phyloP scores from a whole-genome alignment of 768 basidiomycete genomes.

The Kwoniella europaea region DNA sequence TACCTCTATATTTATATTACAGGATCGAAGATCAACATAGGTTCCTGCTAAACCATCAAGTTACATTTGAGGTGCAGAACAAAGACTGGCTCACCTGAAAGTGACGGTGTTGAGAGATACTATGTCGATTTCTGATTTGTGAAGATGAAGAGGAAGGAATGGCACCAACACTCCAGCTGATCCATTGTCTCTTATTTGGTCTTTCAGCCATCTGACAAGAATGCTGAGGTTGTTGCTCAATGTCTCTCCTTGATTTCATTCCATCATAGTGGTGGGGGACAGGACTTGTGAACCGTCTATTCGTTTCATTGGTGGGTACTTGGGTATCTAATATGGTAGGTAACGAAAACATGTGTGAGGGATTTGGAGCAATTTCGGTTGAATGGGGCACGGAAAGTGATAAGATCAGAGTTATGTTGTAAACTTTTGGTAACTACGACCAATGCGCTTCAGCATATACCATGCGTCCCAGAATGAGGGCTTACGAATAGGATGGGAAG shows the following conservation, averaged over 20 bases:
- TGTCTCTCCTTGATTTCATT: not conserved
- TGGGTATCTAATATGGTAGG: constrained; percentile 19
- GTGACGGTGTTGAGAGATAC: not conserved
- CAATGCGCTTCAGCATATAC: not conserved
- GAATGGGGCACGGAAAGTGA: constrained; percentile 33
- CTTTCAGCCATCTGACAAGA: not conserved
- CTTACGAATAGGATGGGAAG: constrained; percentile 39
- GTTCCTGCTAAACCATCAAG: no score
- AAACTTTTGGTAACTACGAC: constrained; percentile 43
- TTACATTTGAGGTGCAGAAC: no score
- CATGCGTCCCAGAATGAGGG: not conserved
- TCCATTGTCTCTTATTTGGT: not conserved
- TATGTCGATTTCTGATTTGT: constrained; percentile 1
- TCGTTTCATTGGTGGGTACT: not conserved
- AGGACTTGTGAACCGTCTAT: not conserved
- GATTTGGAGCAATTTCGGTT: constrained; percentile 10
- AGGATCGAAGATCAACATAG: not conserved
- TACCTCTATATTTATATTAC: not conserved
- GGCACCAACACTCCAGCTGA: constrained; percentile 1
- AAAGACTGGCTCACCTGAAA: not conserved
- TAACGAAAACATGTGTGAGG: constrained; percentile 24
- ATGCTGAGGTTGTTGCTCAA: not conserved
- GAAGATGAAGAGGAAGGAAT: not conserved
- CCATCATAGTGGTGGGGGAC: not conserved
- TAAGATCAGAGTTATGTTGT: constrained; percentile 47